Evolutionary conservation across 2,329 filamentous ascomycete genomes (phyloP), one percentile per base, ranked within the genome.

Genomic region (Cladosporium sp.): DNA sequence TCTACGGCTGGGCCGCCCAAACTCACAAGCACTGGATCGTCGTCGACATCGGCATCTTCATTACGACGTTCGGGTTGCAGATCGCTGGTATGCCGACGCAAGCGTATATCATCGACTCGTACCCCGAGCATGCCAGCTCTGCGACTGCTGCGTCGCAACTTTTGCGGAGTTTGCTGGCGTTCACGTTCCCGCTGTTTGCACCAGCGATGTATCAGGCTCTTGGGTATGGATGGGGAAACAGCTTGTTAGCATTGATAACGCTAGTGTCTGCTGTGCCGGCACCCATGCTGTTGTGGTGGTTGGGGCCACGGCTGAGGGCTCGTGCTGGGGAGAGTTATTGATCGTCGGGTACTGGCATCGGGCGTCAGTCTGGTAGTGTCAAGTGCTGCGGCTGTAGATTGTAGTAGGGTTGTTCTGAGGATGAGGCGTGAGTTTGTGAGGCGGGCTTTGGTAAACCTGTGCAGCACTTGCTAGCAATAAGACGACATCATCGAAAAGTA

Each of bases 121-220:
- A 76, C 59, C 76, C 77, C 0, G 68, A 74, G 1, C 78, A 78
- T 51, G 76, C 80, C 0, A 80, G 79, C 0, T 75, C 71, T 54
- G 80, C 80, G 0, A 78, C 81, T 36, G 82, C 81, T 0, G 83
- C 81, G 0, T 80, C 80, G 12, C 80, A 82, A 0, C 77, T 85
- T 3, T 73, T 85, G 34, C 74, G 83, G 25, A 83, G 78, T 1
- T 71, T 86, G 55, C 76, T 79, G 0, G 84, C 82, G 0, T 84
- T 84, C 4, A 73, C 84, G 0, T 78, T 88, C 0, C 86, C 86
- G 0, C 74, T 88, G 1, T 85, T 84, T 11, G 86, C 85, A 0
- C 73, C 79, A 0, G 74, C 77, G 67, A 67, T 83, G 78, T 82
- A 80, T 60, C 57, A 66, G 0, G 66, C 68, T 0, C 67, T 82